Base-by-base conservation (phyloP, 805 yeast species). In the Kregervanrija pseudodelftensis region DNA sequence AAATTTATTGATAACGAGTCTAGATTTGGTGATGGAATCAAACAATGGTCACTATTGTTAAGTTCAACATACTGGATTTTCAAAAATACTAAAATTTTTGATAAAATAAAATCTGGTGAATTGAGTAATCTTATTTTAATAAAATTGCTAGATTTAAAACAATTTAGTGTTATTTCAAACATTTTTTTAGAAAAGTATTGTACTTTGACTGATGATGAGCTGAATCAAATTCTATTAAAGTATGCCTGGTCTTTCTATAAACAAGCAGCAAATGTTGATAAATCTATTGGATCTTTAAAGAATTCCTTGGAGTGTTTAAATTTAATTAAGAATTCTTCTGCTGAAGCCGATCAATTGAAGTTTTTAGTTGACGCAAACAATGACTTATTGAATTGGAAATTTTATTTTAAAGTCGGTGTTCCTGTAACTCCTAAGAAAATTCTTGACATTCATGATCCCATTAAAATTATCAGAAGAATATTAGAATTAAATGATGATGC, bases 401-500 rank as follows among this genome's bases (percentile, higher is more conserved):
- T 63, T 3, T 64, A 53, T 41, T 58, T 64, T 30, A 44, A 49
- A 30, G 39, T 49, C 1, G 66, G 66, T 10, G 53, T 58, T 10
- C 68, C 67, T 1, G 30, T 61, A 8, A 53, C 61, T 3, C 67
- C 68, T 1, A 50, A 49, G 16, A 53, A 54, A 33, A 42, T 64
- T 8, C 22, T 53, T 14, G 56, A 58, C 1, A 33, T 49, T 2
- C 42, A 46, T 11, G 60, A 63, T 40, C 60, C 66, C 8, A 40
- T 53, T 7, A 40, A 43, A n/a, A 47, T 63, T 9, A 39, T 64
- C 2, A 44, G 53, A 11, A 54, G 54, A 33, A 54, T 64, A n/a
- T 57, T 82, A 12, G 85, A 80, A 49, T 65, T 77, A 36, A 82
- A 82, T 54, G 68, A 73, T 0, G 61, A 63, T 11, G 67, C 81